Evolutionary conservation across 2,329 filamentous ascomycete genomes (phyloP).

Genomic region (Venturiaceae sp.): DNA sequence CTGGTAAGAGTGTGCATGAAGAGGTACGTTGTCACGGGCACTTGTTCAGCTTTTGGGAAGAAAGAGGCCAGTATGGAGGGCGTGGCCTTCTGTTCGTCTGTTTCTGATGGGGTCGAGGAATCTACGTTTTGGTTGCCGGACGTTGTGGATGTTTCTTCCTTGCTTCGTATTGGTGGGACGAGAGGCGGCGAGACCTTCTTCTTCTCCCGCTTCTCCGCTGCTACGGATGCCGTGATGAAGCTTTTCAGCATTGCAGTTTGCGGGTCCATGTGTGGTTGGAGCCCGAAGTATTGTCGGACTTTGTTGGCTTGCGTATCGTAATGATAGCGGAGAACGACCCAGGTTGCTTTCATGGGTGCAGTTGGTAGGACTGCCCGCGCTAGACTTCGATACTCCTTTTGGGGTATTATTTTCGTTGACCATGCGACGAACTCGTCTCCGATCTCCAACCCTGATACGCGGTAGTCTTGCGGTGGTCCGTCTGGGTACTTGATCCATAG

Average conservation of each 20-base stretch:
- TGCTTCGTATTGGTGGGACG: not conserved
- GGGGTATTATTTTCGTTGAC: constrained; percentile 27
- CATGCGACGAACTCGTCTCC: constrained; percentile 28
- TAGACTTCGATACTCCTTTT: constrained; percentile 30
- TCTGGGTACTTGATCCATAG: constrained; percentile 39
- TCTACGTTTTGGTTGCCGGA: not conserved
- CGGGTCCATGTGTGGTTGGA: not conserved
- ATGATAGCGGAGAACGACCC: constrained; percentile 22
- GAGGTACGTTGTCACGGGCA: not conserved
- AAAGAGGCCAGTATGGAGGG: not conserved
- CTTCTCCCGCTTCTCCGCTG: not conserved
- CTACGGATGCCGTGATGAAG: not conserved
- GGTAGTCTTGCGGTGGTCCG: constrained; percentile 38
- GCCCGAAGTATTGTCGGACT: constrained; percentile 23
- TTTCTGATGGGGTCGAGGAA: not conserved
- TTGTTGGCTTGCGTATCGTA: constrained; percentile 23
- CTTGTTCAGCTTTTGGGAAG: not conserved
- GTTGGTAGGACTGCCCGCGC: constrained; percentile 26
- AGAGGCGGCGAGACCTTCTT: not conserved
- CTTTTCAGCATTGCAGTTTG: not conserved
- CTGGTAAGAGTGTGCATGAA: constrained; percentile 8
- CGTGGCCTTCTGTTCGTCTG: not conserved
- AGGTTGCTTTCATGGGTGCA: constrained; percentile 23
- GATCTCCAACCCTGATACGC: constrained; percentile 32
- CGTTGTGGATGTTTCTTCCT: not conserved